Percentiles rank a stretch among this genome's conserved stretches.
phyloP scores from a whole-genome alignment of 352 stramenopile genomes.

The Globisporangium nunn region DNA sequence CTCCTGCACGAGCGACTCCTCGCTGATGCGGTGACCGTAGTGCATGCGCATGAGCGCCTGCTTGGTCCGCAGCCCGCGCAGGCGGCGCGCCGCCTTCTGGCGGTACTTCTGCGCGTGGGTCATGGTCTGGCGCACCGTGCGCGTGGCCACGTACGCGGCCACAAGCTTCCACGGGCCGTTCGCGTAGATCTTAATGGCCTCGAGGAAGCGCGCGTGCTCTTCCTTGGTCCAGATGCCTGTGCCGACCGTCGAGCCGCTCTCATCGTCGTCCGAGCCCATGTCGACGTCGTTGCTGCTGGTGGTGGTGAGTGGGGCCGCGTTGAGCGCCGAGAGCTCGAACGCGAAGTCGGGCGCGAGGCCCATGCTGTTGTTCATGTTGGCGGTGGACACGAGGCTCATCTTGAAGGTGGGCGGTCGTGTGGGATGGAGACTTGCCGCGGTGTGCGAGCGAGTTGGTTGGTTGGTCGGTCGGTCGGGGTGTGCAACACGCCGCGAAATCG shows the following conservation, averaged over 20 bases:
- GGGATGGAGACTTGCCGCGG: not conserved
- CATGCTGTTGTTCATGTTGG: not conserved
- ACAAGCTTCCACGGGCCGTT: constrained; percentile 67
- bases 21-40: constrained; percentile 50
- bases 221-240: constrained; percentile 53
- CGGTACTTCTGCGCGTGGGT: constrained; percentile 74
- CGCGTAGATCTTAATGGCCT: constrained; percentile 65
- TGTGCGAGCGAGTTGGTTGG: not conserved
- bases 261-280: constrained; percentile 5
- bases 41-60: constrained; percentile 72
- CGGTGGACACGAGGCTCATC: constrained; percentile 11
- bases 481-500: constrained; percentile 1
- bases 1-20: constrained; percentile 59
- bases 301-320: not conserved
- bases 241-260: constrained; percentile 16
- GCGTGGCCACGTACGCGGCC: constrained; percentile 53
- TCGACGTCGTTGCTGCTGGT: constrained; percentile 3
- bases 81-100: constrained; percentile 45
- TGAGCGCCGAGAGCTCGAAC: constrained; percentile 7
- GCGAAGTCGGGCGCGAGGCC: constrained; percentile 1
- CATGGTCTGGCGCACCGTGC: constrained; percentile 69
- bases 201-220: constrained; percentile 62
- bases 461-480: constrained; percentile 2
- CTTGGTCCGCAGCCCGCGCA: constrained; percentile 58
- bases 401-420: not conserved